Conservation (phyloP, 2,329 filamentous ascomycete species). For the Lecanicillium sp. region DNA sequence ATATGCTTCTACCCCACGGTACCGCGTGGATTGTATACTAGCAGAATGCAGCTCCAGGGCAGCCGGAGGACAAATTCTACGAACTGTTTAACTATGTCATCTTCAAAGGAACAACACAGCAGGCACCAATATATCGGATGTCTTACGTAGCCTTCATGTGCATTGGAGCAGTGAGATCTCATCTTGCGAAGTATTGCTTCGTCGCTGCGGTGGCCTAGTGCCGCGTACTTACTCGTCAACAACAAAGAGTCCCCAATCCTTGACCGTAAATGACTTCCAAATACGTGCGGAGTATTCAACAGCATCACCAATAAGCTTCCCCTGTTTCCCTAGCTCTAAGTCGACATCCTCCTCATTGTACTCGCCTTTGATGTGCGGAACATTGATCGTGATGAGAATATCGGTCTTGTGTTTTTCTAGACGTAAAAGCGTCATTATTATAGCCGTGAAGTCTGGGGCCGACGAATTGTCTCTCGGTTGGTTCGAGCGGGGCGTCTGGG, state of each 20-base stretch:
- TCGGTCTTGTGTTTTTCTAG: conserved; percentile 71
- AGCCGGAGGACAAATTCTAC: no score
- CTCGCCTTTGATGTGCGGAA: conserved; percentile 71
- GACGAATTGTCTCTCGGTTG: conserved; percentile 25
- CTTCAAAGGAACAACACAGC: no score
- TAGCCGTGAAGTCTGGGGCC: conserved; percentile 59
- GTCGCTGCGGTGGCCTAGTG: no score
- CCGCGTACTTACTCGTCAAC: conserved; percentile 13
- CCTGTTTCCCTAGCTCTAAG: conserved; percentile 55
- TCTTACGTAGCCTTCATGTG: no score
- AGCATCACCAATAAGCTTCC: conserved; percentile 59
- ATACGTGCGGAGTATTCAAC: conserved; percentile 62
- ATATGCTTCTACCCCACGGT: no score
- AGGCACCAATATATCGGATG: no score
- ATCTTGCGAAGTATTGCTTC: no score
- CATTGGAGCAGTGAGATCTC: no score
- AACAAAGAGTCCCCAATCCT: conserved; percentile 71
- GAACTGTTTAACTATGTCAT: no score
- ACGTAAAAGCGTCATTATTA: conserved; percentile 70
- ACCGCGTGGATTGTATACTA: no score
- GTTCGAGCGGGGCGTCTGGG: conserved; percentile 39
- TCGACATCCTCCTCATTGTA: conserved; percentile 68
- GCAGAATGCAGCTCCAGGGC: no score
- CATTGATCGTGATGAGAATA: conserved; percentile 78
- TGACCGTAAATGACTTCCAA: conserved; percentile 66